Percentiles rank a stretch among this genome's conserved stretches.
Evolutionary conservation across 2,329 filamentous ascomycete species (phyloP).

Genomic region (Microsporum canis): DNA sequence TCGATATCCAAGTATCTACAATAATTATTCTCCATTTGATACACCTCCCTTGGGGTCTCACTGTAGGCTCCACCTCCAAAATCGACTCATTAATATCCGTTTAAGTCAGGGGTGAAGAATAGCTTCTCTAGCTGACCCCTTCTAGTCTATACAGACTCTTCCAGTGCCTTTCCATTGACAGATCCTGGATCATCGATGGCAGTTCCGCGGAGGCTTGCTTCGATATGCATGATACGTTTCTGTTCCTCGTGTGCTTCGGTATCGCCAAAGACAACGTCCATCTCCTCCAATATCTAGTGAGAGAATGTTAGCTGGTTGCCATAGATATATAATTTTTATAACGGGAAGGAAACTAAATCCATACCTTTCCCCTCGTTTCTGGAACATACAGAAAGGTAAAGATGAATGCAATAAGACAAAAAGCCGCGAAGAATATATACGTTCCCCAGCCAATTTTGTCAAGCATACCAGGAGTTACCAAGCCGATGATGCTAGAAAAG

Average conservation of each 20-base stretch:
- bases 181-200: conserved; percentile 5
- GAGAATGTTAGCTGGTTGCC: neutral
- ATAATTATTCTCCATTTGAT: neutral
- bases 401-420: conserved; percentile 25
- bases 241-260: conserved; percentile 30
- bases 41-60: neutral
- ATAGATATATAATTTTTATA: neutral
- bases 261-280: conserved; percentile 40
- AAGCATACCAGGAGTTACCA: conserved; percentile 30
- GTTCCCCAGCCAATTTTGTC: conserved; percentile 28
- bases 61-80: neutral
- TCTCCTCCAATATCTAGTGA: conserved; percentile 42
- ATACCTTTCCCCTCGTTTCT: conserved; percentile 28
- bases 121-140: too few species aligned
- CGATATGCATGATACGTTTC: conserved; percentile 29
- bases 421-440: conserved; percentile 32
- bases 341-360: neutral
- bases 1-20: neutral
- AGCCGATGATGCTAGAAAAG: conserved; percentile 23
- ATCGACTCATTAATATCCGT: neutral
- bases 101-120: neutral
- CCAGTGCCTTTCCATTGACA: neutral
- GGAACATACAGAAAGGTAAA: conserved; percentile 29
- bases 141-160: neutral
- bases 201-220: conserved; percentile 26